Base-by-base conservation (phyloP, 2,329 filamentous ascomycete genomes). In the Cadophora gregata region DNA sequence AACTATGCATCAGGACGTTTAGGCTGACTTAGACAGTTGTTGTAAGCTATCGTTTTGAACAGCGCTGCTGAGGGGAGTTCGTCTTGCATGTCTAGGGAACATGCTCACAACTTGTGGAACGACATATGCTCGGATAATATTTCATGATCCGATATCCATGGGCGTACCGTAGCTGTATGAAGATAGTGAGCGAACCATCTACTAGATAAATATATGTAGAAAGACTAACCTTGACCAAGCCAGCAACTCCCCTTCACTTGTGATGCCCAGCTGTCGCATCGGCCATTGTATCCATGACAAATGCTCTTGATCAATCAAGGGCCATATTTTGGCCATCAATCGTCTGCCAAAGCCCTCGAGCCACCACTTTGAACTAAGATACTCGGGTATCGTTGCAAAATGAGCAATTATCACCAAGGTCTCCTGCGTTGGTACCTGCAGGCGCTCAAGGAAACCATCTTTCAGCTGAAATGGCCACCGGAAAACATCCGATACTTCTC, bases 211-310 rank as follows among this genome's bases (percentile, higher is more conserved):
- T 21, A 47, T 21, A 21, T 6, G 8, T 5, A 12, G 42, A 10
- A 21, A 10, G 12, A 53, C 50, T 27, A 31, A 53, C 50, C 50
- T 53, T 10, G 50, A 53, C n/a, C n/a, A n/a, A 31, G 25, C n/a
- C 3, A 7, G 10, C 1, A 53, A 53, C 5, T 5, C 50, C 16
- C 50, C 27, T 16, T 33, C 27, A 53, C 16, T 19, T 33, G 31
- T 59, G 58, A 66, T 38, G 7, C 72, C 73, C 4, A 73, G 47
- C 51, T 74, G 64, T 45, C 73, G 65, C 16, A 74, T 65, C n/a
- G 74, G 73, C 74, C 74, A 75, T 25, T 74, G 70, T 31, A 78
- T 75, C 78, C 78, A 79, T 24, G 70, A 62, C 50, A 74, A 63
- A 64, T 78, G 75, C 42, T 78, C 75, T 24, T 75, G 73, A 42